Evolutionary conservation across 768 basidiomycete genomes (phyloP).

Genomic region (Mycena albidolilacea): DNA sequence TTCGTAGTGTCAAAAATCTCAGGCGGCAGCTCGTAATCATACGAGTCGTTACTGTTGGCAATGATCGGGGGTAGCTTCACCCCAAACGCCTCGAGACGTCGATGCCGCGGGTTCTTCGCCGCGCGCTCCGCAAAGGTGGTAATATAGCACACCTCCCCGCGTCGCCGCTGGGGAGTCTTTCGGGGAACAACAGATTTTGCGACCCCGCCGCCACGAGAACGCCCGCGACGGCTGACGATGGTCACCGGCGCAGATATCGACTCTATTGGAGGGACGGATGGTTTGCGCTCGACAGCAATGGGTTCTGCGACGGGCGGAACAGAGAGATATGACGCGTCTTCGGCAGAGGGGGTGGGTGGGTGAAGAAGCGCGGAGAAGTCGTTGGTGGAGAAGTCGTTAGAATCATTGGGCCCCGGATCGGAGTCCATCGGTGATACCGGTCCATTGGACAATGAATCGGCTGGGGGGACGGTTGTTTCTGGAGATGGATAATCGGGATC

Average conservation of each 20-base stretch:
- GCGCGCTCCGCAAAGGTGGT: slow-evolving; percentile 8
- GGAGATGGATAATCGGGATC: slow-evolving; percentile 3
- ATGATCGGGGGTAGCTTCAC: slow-evolving; percentile 25
- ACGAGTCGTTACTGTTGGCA: slow-evolving; percentile 9
- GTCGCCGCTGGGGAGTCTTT: background rate
- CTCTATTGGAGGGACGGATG: slow-evolving; percentile 37
- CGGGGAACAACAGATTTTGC: slow-evolving; percentile 1
- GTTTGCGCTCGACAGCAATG: background rate
- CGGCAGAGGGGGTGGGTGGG: slow-evolving; percentile 13
- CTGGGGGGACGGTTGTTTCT: slow-evolving; percentile 15
- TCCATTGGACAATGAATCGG: background rate
- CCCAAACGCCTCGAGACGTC: slow-evolving; percentile 29
- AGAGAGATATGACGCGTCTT: background rate
- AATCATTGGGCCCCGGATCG: background rate
- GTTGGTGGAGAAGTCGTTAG: background rate
- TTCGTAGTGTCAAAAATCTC: background rate
- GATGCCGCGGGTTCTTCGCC: slow-evolving; percentile 19
- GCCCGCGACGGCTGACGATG: slow-evolving; percentile 18
- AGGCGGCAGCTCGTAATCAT: slow-evolving; percentile 31
- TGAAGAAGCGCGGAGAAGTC: slow-evolving; percentile 6
- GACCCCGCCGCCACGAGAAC: slow-evolving; percentile 9
- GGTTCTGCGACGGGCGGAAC: slow-evolving; percentile 25
- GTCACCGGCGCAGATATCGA: slow-evolving; percentile 31
- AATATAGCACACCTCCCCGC: background rate
- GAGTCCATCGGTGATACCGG: slow-evolving; percentile 16